Evolutionary conservation across 768 basidiomycete genomes (phyloP).

Genomic region (Hypholoma fasciculare): DNA sequence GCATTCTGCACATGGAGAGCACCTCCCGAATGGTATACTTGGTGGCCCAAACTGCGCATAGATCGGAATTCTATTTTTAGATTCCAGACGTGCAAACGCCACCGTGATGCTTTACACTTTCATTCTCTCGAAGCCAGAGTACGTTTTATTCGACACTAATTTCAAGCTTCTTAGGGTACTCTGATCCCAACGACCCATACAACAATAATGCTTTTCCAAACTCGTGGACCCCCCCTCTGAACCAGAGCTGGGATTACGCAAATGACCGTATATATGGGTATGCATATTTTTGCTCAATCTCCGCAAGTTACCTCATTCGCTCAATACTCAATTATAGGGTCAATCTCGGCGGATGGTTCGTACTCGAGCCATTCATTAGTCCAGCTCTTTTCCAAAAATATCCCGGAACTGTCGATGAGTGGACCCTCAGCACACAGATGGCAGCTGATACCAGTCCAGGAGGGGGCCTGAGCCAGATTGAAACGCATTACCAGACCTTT

Average conservation of each 20-base stretch:
- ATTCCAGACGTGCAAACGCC: background rate
- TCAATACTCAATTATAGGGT: slow-evolving; percentile 41
- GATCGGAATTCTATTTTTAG: background rate
- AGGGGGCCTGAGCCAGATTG: slow-evolving; percentile 67
- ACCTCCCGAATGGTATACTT: background rate
- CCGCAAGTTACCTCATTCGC: slow-evolving; percentile 7
- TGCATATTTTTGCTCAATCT: background rate
- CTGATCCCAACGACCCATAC: slow-evolving; percentile 72
- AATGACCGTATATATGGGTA: slow-evolving; percentile 48
- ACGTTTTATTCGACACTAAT: background rate
- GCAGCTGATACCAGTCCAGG: slow-evolving; percentile 55
- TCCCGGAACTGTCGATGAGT: slow-evolving; percentile 59
- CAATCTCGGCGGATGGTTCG: slow-evolving; percentile 77
- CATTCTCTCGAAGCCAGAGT: background rate
- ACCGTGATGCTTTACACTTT: too few relatives aligned
- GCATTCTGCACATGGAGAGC: background rate
- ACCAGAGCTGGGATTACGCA: slow-evolving; percentile 72
- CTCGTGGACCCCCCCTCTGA: slow-evolving; percentile 79
- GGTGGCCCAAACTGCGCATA: background rate
- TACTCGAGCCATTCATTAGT: slow-evolving; percentile 76
- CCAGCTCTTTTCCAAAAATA: slow-evolving; percentile 66
- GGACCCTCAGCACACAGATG: slow-evolving; percentile 66
- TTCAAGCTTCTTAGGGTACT: slow-evolving; percentile 45
- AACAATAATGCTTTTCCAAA: slow-evolving; percentile 75
- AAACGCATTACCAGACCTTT: slow-evolving; percentile 80